Percentiles rank a stretch among this genome's conserved stretches.
Conservation (phyloP, 768 basidiomycete species). For the Leccinum uliginosum region DNA sequence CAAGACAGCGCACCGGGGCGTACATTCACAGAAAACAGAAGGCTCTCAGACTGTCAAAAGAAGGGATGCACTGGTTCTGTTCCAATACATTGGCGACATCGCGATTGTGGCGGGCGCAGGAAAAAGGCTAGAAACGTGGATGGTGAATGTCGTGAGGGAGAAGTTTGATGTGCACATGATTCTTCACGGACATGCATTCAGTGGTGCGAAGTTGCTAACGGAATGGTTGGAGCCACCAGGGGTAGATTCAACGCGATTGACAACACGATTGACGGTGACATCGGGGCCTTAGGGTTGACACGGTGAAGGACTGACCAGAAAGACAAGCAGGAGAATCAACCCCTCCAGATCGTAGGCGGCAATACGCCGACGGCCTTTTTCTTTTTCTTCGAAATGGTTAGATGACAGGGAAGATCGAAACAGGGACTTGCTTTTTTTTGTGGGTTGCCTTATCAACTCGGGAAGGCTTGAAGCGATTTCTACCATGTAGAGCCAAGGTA, state of each 20-base stretch:
- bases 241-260: background rate
- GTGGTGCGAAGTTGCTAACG: background rate
- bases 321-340: background rate
- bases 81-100: no score
- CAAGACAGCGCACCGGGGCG: no score
- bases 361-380: background rate
- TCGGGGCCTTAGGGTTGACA: background rate
- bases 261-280: background rate
- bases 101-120: background rate
- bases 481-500: no score
- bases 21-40: no score
- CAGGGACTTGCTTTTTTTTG: no score
- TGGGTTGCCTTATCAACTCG: no score
- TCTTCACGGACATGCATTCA: no score
- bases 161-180: background rate
- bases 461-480: no score
- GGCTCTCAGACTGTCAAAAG: no score
- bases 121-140: background rate
- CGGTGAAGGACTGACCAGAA: background rate
- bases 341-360: background rate
- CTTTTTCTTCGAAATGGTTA: background rate
- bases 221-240: background rate
- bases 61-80: no score
- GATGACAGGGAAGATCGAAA: background rate
- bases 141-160: background rate